Percentiles rank a stretch among this genome's conserved stretches.
Evolutionary conservation across 495 filamentous ascomycete genomes (phyloP).

Genomic region (Penicillium alfredii): DNA sequence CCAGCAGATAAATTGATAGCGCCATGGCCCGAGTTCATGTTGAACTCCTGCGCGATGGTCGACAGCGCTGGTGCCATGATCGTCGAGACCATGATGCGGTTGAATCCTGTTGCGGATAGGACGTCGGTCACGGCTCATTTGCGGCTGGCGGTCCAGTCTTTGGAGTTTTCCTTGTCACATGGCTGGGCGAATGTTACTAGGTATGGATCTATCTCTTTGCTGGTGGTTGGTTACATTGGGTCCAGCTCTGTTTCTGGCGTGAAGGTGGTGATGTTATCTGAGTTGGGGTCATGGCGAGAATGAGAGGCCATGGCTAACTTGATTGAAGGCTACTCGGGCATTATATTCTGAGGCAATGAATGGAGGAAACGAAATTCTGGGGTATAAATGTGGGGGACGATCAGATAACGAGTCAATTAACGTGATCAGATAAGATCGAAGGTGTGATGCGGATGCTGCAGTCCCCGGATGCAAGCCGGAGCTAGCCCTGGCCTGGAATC

Average conservation of each 20-base stretch:
- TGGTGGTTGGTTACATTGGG: not conserved
- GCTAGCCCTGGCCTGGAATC: no score
- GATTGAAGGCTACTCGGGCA: no score
- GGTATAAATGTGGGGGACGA: no score
- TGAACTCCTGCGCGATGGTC: conserved; percentile 49
- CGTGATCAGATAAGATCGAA: no score
- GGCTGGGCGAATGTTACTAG: conserved; percentile 34
- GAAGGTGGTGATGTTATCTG: conserved; percentile 1
- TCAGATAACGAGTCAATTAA: no score
- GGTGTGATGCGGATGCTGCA: no score
- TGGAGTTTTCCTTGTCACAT: conserved; percentile 37
- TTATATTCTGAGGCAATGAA: no score
- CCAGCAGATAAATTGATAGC: conserved; percentile 64
- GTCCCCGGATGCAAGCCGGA: no score
- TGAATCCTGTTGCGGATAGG: conserved; percentile 41
- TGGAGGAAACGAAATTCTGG: no score
- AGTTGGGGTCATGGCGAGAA: not conserved
- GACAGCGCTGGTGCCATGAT: conserved; percentile 63
- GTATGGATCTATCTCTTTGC: conserved; percentile 14
- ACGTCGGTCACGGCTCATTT: conserved; percentile 52
- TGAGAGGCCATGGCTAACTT: no score
- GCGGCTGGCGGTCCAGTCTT: conserved; percentile 34
- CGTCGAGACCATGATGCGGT: conserved; percentile 58
- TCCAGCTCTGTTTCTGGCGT: conserved; percentile 9
- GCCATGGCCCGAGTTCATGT: conserved; percentile 51